Percentiles rank a stretch among this genome's conserved stretches.
Evolutionary conservation across 1,284 basidiomycete genomes (phyloP).

Genomic region (Rhizoctonia solani): DNA sequence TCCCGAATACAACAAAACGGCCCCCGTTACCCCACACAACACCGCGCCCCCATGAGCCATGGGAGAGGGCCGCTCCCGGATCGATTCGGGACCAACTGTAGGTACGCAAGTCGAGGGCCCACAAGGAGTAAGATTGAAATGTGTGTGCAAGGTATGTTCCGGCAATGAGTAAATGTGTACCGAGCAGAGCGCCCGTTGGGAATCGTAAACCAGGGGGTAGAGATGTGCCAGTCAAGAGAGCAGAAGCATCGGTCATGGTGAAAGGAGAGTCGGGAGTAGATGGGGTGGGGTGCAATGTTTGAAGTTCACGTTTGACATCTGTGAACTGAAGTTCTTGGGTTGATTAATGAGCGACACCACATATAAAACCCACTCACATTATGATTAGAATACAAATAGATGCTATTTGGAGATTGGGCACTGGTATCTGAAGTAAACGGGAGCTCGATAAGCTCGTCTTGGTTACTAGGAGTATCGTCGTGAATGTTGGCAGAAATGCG

Average conservation of each 20-base stretch:
- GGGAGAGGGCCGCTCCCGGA: slow-evolving; percentile 73
- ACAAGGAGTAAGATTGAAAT: slow-evolving; percentile 87
- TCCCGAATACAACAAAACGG: slow-evolving; percentile 87
- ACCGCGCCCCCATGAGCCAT: slow-evolving; percentile 87
- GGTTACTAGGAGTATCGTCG: slow-evolving; percentile 32
- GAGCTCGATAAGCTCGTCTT: slow-evolving; percentile 58
- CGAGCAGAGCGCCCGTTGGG: slow-evolving; percentile 87
- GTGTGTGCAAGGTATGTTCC: slow-evolving; percentile 89
- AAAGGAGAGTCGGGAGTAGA: slow-evolving; percentile 60
- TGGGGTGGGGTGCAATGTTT: slow-evolving; percentile 79
- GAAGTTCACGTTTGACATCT: slow-evolving; percentile 90
- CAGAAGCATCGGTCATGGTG: slow-evolving; percentile 72
- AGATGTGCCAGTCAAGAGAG: slow-evolving; percentile 66
- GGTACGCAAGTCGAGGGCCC: slow-evolving; percentile 79
- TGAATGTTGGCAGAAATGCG: slow-evolving; percentile 33
- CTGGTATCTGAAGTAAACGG: slow-evolving; percentile 73
- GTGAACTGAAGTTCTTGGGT: slow-evolving; percentile 68
- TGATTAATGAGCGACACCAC: slow-evolving; percentile 32
- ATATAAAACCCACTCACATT: slow-evolving; percentile 62
- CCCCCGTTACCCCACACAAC: slow-evolving; percentile 78
- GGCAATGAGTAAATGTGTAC: slow-evolving; percentile 84
- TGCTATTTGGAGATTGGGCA: slow-evolving; percentile 75
- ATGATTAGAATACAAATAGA: slow-evolving; percentile 84
- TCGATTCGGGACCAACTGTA: slow-evolving; percentile 88
- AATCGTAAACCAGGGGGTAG: slow-evolving; percentile 92